Base-by-base conservation (phyloP, 257 asterid genomes). In the Sherardia arvensis region DNA sequence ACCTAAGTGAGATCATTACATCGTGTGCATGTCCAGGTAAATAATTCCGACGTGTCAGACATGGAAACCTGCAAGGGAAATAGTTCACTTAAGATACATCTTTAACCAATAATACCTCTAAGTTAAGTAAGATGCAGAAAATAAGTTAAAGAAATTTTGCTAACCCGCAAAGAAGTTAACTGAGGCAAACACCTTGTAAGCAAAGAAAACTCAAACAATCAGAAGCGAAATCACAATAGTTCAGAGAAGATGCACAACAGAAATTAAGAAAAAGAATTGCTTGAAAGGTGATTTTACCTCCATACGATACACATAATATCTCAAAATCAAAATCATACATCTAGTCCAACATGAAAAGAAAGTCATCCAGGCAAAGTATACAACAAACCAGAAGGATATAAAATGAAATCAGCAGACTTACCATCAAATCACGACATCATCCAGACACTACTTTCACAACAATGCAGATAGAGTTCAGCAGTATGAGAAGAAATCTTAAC, bases 1-100 rank as follows among this genome's bases (percentile, higher is more conserved):
- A 93, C 99, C 96, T 85, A 71, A 12, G 92, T 87, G 61, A 84
- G 71, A 66, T 75, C 94, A 79, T 87, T 77, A 71, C 99, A 93
- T 76, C 97, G 83, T 66, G 97, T 71, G 80, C 99, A 93, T 53
- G 99, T 93, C 99, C 99, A 93, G 7, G 94, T 78, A 78, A 93
- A 85, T 76, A 93, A 68, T 77, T 87, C 87, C 0, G 86, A 79
- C 66, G 91, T 78, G 77, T 93, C 99, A 40, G 97, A 87, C 79
- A 90, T 21, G 74, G 90, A 93, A 27, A 83, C 99, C 99, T 93
- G 86, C 78, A 71, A 77, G 36, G 53, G 56, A 56, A 75, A 75
- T n/a, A 61, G 20, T 8, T 23, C 43, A 53, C 40, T 49, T 63
- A 63, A 71, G 62, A 20, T 34, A 23, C 6, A 27, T 17, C 23